Percentiles rank a stretch among this genome's conserved stretches.
Evolutionary conservation across 2,329 filamentous ascomycete genomes (phyloP).

Genomic region (Zymoseptoria ardabiliae): DNA sequence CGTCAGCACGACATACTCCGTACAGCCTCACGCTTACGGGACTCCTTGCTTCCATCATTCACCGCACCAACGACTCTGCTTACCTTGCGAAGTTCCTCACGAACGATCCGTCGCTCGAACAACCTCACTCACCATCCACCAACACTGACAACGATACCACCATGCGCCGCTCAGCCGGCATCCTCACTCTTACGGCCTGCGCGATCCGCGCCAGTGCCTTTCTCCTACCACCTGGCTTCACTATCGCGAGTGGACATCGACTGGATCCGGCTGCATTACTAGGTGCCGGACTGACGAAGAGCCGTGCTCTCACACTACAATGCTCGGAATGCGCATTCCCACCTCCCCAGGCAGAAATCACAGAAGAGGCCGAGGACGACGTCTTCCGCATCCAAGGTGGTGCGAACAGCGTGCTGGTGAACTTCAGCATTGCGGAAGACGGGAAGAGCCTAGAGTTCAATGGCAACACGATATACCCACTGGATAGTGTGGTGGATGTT

Average conservation of each 20-base stretch:
- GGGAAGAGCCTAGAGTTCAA: constrained; percentile 48
- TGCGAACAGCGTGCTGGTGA: constrained; percentile 35
- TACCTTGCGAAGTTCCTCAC: neutral
- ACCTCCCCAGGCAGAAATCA: constrained; percentile 20
- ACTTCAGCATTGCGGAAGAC: constrained; percentile 46
- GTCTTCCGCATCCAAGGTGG: constrained; percentile 27
- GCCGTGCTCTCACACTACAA: constrained; percentile 42
- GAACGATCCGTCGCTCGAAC: neutral
- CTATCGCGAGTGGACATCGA: constrained; percentile 34
- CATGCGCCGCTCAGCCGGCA: constrained; percentile 28
- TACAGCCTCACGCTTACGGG: neutral
- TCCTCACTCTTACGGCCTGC: constrained; percentile 19
- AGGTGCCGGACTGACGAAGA: constrained; percentile 31
- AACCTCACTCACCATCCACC: neutral
- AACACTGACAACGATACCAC: constrained; percentile 18
- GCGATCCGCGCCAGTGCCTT: constrained; percentile 37
- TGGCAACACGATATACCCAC: constrained; percentile 53
- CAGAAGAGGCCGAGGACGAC: constrained; percentile 18
- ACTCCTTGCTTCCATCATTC: neutral
- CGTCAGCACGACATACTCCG: neutral
- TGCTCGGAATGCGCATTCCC: constrained; percentile 49
- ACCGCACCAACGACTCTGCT: neutral
- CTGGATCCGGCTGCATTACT: constrained; percentile 6
- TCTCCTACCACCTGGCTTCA: constrained; percentile 44
- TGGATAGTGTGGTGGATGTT: constrained; percentile 5